Conservation (phyloP, 768 basidiomycete genomes). For the Russula sp. region DNA sequence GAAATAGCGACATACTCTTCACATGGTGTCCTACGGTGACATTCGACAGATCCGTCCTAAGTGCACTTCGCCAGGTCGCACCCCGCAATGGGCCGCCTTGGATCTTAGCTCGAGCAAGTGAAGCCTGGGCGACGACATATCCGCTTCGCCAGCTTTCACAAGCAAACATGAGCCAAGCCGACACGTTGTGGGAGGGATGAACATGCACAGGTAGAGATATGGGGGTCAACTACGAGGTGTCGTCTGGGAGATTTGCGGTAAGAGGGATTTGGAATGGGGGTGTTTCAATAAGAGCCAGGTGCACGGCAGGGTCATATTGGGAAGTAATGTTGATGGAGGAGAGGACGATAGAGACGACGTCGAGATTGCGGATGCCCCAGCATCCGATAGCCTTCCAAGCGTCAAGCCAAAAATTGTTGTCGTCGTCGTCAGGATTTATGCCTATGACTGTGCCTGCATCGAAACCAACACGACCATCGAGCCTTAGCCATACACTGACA, state of each 20-base stretch:
- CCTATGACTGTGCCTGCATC: constrained; percentile 59
- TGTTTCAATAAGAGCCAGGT: constrained; percentile 44
- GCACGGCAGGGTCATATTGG: constrained; percentile 33
- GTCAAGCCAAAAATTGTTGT: constrained; percentile 37
- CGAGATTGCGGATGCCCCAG: constrained; percentile 55
- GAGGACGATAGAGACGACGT: constrained; percentile 50
- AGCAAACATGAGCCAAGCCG: constrained; percentile 19
- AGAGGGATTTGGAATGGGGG: constrained; percentile 48
- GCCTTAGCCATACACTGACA: constrained; percentile 53
- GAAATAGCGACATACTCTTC: neutral
- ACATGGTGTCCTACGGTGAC: neutral
- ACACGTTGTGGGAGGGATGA: constrained; percentile 11
- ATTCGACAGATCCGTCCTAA: neutral
- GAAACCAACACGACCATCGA: constrained; percentile 56
- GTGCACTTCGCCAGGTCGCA: constrained; percentile 12
- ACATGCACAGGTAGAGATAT: constrained; percentile 18
- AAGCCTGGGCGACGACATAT: constrained; percentile 3
- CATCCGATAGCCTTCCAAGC: constrained; percentile 65
- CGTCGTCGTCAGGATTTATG: constrained; percentile 41
- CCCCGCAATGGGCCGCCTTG: neutral
- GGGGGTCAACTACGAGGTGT: constrained; percentile 17
- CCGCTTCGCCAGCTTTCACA: constrained; percentile 19
- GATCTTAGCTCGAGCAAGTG: constrained; percentile 1
- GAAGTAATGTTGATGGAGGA: constrained; percentile 47
- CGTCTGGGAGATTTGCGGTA: constrained; percentile 17